Conservation (phyloP, 2,329 filamentous ascomycete genomes). For the Fusarium austroafricanum region DNA sequence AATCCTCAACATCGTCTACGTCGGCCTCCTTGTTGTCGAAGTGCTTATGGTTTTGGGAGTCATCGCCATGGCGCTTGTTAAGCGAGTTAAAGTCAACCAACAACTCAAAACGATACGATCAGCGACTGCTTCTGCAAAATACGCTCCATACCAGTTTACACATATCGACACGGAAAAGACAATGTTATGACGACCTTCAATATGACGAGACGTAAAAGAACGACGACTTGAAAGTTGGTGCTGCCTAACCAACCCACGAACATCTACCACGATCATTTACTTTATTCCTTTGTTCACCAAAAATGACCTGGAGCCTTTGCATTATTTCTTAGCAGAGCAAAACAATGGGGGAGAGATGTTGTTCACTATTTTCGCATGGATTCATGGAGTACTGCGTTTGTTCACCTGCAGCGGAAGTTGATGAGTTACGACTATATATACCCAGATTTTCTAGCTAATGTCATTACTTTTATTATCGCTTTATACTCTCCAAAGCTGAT, state of each 20-base stretch:
- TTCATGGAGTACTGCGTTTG: conserved; percentile 25
- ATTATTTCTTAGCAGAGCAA: not conserved
- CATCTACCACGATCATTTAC: conserved; percentile 21
- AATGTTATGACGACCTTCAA: conserved; percentile 14
- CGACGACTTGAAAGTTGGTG: not conserved
- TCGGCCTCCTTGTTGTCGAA: conserved; percentile 60
- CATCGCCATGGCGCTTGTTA: conserved; percentile 48
- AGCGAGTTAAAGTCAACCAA: conserved; percentile 40
- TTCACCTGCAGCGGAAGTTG: conserved; percentile 30
- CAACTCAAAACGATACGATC: conserved; percentile 28
- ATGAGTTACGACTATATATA: conserved; percentile 42
- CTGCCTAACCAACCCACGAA: conserved; percentile 2
- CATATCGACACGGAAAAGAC: conserved; percentile 17
- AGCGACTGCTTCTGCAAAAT: conserved; percentile 7
- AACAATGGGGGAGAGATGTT: conserved; percentile 1
- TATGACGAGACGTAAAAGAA: not conserved
- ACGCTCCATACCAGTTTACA: conserved; percentile 22
- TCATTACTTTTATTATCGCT: conserved; percentile 1
- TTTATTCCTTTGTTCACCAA: conserved; percentile 34
- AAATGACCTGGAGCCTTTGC: not conserved
- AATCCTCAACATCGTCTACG: conserved; percentile 60
- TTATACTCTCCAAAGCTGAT: not conserved
- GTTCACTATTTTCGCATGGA: conserved; percentile 22
- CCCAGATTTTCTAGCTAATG: conserved; percentile 35
- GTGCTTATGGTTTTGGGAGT: conserved; percentile 58